Conservation (phyloP, 2,329 filamentous ascomycete species). For the Diaporthe sp. region DNA sequence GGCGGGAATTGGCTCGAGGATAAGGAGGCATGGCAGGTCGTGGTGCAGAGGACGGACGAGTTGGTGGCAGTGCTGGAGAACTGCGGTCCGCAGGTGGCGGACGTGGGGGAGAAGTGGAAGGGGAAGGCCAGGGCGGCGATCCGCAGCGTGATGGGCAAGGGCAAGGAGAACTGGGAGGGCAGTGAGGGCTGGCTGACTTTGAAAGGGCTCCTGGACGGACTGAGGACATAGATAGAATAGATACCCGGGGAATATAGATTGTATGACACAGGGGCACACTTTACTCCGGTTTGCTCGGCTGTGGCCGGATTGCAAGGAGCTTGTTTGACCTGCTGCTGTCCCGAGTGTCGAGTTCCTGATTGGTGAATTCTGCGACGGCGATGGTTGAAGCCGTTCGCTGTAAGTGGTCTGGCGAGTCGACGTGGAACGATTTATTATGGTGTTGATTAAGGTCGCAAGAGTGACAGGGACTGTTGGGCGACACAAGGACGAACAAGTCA, state of each 20-base stretch:
- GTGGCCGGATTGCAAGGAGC: background rate
- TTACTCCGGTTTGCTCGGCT: background rate
- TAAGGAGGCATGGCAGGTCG: conserved; percentile 73
- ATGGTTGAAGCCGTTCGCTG: background rate
- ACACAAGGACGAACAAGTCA: too few relatives aligned
- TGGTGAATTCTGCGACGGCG: background rate
- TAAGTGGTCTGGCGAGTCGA: background rate
- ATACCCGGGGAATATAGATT: conserved; percentile 2
- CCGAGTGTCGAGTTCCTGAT: too few relatives aligned
- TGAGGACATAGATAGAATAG: conserved; percentile 49
- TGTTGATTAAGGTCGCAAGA: background rate
- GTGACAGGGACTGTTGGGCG: background rate
- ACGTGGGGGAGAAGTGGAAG: conserved; percentile 84
- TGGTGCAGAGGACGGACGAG: conserved; percentile 83
- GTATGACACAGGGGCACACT: background rate
- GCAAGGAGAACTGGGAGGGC: conserved; percentile 85
- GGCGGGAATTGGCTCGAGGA: conserved; percentile 65
- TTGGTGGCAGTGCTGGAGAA: conserved; percentile 87
- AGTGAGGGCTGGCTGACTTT: conserved; percentile 74
- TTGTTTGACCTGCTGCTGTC: too few relatives aligned
- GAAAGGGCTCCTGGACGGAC: conserved; percentile 64
- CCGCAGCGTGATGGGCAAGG: conserved; percentile 84
- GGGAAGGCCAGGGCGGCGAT: conserved; percentile 89
- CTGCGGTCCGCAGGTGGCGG: conserved; percentile 72
- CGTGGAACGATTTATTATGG: background rate